Percentiles rank a stretch among this genome's conserved stretches.
phyloP scores from a whole-genome alignment of 257 asterid species.

The Henckelia pumila region DNA sequence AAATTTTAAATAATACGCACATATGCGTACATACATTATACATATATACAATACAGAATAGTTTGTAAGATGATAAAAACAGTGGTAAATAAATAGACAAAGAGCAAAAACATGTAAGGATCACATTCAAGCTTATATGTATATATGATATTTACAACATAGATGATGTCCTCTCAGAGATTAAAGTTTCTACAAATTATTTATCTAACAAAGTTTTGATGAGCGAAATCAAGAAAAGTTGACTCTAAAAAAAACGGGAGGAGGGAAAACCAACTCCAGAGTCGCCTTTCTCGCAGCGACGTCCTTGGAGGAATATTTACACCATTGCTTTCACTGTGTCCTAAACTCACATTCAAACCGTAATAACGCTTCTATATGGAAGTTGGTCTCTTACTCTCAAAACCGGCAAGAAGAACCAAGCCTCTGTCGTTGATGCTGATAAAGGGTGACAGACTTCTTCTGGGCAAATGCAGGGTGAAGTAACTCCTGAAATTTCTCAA shows the following conservation, averaged over 20 bases:
- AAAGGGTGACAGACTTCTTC: slow-evolving; percentile 52
- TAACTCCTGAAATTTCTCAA: slow-evolving; percentile 79
- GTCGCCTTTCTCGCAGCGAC: slow-evolving; percentile 34
- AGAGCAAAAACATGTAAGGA: slow-evolving; percentile 4
- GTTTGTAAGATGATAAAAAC: not conserved
- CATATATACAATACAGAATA: not conserved
- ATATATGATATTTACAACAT: slow-evolving; percentile 33
- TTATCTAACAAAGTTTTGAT: slow-evolving; percentile 53
- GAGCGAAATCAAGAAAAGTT: slow-evolving; percentile 26
- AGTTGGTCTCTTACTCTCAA: slow-evolving; percentile 51
- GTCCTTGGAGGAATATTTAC: slow-evolving; percentile 58
- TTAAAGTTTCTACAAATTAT: slow-evolving; percentile 50
- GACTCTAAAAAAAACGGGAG: slow-evolving; percentile 16
- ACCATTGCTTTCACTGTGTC: slow-evolving; percentile 22
- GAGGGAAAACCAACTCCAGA: slow-evolving; percentile 35
- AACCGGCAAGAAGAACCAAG: slow-evolving; percentile 99
- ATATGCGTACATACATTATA: too few species aligned
- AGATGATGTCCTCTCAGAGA: slow-evolving; percentile 23
- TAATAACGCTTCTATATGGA: slow-evolving; percentile 17
- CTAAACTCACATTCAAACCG: slow-evolving; percentile 28
- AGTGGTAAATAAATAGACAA: not conserved
- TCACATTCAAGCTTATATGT: not conserved
- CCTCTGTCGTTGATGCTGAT: slow-evolving; percentile 86
- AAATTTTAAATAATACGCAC: too few species aligned
- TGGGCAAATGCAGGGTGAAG: slow-evolving; percentile 67